phyloP scores from a whole-genome alignment of 163 green algal genomes.

The Scenedesmus sp. region DNA sequence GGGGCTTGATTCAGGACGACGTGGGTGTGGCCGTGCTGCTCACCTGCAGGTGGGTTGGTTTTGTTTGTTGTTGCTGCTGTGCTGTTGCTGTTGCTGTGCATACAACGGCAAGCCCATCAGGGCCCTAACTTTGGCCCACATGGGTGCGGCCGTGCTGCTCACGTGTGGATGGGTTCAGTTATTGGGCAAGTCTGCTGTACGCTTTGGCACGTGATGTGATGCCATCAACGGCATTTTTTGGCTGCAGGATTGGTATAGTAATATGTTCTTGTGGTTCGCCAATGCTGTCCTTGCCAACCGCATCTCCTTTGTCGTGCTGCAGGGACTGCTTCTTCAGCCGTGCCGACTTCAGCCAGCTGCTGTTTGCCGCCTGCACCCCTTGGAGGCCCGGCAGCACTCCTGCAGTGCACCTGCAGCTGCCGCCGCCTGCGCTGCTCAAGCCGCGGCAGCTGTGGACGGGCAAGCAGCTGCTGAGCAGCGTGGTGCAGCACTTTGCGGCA shows the following conservation, averaged over 20 bases:
- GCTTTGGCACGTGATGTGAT: no score
- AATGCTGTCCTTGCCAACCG: no score
- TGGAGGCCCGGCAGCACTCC: conserved; percentile 51
- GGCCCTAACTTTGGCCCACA: conserved; percentile 96
- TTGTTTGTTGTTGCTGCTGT: no score
- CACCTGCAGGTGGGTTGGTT: not conserved
- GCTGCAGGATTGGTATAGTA: no score
- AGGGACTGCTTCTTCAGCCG: conserved; percentile 88
- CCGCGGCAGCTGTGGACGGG: conserved; percentile 94
- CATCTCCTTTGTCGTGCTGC: not conserved
- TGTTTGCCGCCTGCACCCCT: conserved; percentile 70
- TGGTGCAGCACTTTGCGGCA: conserved; percentile 82
- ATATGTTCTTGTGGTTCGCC: no score
- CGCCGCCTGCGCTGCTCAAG: conserved; percentile 87
- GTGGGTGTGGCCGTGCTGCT: conserved; percentile 95
- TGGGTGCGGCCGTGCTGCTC: conserved; percentile 21
- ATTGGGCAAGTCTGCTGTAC: no score
- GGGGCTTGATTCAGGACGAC: conserved; percentile 71
- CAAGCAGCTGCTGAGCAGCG: conserved; percentile 89
- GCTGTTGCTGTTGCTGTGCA: conserved; percentile 68
- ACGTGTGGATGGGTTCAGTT: conserved; percentile 13
- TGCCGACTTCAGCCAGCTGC: conserved; percentile 85
- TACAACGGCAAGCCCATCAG: no score
- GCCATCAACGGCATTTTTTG: no score
- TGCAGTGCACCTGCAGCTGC: conserved; percentile 55